Evolutionary conservation across 768 basidiomycete species (phyloP), one percentile per base, ranked within the genome.

Genomic region (Boletus eberwhitei): DNA sequence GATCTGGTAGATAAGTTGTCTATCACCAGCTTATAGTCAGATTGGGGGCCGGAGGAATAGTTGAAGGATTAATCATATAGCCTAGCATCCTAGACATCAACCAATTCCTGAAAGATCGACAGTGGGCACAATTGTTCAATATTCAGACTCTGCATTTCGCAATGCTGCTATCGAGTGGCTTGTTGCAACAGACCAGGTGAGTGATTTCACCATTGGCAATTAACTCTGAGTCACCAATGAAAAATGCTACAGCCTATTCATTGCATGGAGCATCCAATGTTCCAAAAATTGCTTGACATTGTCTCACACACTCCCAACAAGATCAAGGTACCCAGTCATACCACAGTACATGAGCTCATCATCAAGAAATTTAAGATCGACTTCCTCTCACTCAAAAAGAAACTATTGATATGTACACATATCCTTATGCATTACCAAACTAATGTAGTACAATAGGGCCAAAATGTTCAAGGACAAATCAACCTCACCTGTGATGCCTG

Each of bases 401-500:
- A 24, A 31, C 31, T 55, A 17, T 52, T 1, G 8, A 46, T 56
- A 47, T n/a, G 34, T 48, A 37, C 9, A 2, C 37, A 45, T 19
- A 19, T 6, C 38, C 34, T 35, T 35, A 35, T 11, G 4, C 34
- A 35, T 35, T 35, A 35, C 19, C 39, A 2, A 21, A 41, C 32
- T 35, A 41, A 53, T 9, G 17, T 29, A 34, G 7, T 26, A 40
- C 22, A 35, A 44, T 55, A 55, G 50, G 19, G 39, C 17, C 9
- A 52, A 4, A 19, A 2, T 8, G 8, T 26, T 1, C 31, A 6
- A 40, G 56, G 48, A 4, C 26, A 4, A 8, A 63, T 75, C n/a
- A 73, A 55, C 32, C 46, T 74, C 2, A 78, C 76, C 0, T 73
- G 70, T 52, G 71, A 79, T 50, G 71, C 65, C 2, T 77, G 75